These are phyloP conservation scores for Collybiopsis luxurians DNA, from an alignment of 768 basidiomycete species.

Conservation along the genomic window DNA sequence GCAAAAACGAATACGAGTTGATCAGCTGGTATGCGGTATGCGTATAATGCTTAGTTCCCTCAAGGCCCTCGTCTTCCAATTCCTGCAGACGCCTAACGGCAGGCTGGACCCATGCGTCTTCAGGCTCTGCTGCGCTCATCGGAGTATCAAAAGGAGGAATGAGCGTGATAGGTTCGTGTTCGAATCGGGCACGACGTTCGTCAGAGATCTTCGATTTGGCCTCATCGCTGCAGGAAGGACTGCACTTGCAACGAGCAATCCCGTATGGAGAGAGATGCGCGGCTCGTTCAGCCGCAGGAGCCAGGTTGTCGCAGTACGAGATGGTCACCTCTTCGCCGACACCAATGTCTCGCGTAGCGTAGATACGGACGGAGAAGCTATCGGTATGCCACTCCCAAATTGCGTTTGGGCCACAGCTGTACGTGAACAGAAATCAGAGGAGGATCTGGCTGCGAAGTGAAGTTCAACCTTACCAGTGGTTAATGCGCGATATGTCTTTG, in stretches of 20 bases:
- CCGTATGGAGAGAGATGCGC: not conserved
- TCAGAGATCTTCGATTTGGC: not conserved
- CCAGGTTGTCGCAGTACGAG: constrained; percentile 40
- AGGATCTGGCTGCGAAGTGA: no score
- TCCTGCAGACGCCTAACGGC: not conserved
- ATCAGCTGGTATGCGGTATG: not conserved
- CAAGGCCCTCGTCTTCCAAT: not conserved
- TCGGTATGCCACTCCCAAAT: constrained; percentile 39
- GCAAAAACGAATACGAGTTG: not conserved
- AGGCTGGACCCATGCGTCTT: not conserved
- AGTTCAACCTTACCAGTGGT: constrained; percentile 35
- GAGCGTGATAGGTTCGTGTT: not conserved
- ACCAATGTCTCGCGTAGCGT: constrained; percentile 36
- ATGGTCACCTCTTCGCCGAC: constrained; percentile 44
- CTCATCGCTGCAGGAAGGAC: not conserved
- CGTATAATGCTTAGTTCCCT: not conserved
- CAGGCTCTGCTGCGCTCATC: not conserved
- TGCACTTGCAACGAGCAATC: not conserved
- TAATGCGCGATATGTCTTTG: constrained; percentile 38
- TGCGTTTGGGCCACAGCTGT: constrained; percentile 44
- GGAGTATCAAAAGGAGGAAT: not conserved
- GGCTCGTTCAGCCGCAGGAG: constrained; percentile 13
- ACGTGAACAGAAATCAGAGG: not conserved
- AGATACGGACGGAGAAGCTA: constrained; percentile 36
- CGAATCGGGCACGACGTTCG: not conserved